Base-by-base conservation (phyloP, 2,329 filamentous ascomycete species). In the Trichoderma brevicompactum region DNA sequence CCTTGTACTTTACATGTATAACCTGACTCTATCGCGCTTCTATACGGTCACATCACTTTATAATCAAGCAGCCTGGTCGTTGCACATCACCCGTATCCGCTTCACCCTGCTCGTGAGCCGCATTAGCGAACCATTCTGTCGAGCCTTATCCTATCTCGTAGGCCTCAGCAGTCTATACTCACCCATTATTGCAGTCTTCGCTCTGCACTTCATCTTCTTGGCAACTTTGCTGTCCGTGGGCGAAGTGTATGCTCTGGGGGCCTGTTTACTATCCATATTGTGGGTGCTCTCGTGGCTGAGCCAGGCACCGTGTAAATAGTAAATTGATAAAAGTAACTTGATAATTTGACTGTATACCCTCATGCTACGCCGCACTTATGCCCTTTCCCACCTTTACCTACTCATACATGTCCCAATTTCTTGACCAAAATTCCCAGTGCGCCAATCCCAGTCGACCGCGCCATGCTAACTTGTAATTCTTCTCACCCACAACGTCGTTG, bases 401-500 rank as follows among this genome's bases (percentile, higher is more conserved):
- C 12, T 62, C 58, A 28, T 53, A 62, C 58, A 62, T 44, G 48
- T 15, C 40, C 48, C 40, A 32, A 41, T 19, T 50, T 43, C 32
- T 34, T 58, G 54, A 58, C 54, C 40, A 58, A 32, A 10, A 38
- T 38, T 7, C 36, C 36, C 36, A 2, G 7, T 38, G 36, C 36
- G 36, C 36, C 40, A 56, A 2, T 17, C 23, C 28, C 28, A 46
- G 17, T 36, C 49, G 38, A 10, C 49, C 41, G 46, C 44, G 19
- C 41, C 56, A 28, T 28, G 17, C 84, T 75, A 89, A 67, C 82
- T 85, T 19, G 91, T 93, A 67, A 93, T 89, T 68, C 92, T 83
- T 72, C 89, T 85, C 56, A 96, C 90, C 92, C 92, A 96, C 9
- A 96, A 78, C 36, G 85, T 85, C 0, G 88, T 89, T 10, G 86